Conservation (phyloP, 192 early-diverging fungal species). For the Phycomyces blakesleeanus region DNA sequence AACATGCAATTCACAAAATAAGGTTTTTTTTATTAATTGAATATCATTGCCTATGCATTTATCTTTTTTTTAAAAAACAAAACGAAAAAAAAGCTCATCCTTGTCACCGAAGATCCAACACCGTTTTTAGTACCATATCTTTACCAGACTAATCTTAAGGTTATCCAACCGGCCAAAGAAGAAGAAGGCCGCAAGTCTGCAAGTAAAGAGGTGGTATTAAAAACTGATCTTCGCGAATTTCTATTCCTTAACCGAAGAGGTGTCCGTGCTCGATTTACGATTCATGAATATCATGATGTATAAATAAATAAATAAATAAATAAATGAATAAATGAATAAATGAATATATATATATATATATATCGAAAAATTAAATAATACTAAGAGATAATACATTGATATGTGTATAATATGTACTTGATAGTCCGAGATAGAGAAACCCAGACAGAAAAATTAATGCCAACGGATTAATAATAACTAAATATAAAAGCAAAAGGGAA, state of each 20-base stretch:
- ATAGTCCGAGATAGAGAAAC: too few relatives aligned
- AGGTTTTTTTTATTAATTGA: too few relatives aligned
- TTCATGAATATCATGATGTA: constrained; percentile 50
- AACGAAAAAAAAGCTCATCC: constrained; percentile 31
- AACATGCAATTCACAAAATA: too few relatives aligned
- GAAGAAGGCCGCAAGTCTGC: constrained; percentile 23
- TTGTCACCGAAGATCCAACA: constrained; percentile 39
- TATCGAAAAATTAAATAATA: neutral
- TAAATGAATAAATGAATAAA: neutral
- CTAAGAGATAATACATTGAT: too few relatives aligned
- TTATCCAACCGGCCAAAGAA: constrained; percentile 36
- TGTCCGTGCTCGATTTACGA: constrained; percentile 41
- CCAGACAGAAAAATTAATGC: too few relatives aligned
- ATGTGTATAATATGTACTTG: too few relatives aligned
- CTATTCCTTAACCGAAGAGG: constrained; percentile 50
- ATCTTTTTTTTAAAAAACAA: neutral
- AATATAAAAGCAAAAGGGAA: too few relatives aligned
- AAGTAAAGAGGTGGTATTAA: constrained; percentile 40
- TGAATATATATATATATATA: neutral
- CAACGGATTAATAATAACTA: too few relatives aligned
- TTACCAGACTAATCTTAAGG: constrained; percentile 41
- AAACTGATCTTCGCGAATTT: constrained; percentile 57
- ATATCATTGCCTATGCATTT: neutral
- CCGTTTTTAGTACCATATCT: constrained; percentile 53
- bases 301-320: neutral